Evolutionary conservation across 2,329 filamentous ascomycete genomes (phyloP).

Genomic region (Hypocreales sp.): DNA sequence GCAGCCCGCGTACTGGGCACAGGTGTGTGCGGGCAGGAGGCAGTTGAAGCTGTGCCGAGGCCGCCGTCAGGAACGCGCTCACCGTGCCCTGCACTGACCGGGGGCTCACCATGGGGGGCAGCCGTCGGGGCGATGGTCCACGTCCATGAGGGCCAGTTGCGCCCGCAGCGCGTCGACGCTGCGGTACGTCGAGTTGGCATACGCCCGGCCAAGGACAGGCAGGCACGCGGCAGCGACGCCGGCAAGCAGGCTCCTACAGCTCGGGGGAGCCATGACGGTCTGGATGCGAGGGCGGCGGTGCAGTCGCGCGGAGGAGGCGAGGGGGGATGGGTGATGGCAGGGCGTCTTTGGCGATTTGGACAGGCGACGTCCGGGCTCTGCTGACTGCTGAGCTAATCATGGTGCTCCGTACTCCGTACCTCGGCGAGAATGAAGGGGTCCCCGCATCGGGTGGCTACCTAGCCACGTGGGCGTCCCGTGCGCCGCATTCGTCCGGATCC

Average conservation of each 20-base stretch:
- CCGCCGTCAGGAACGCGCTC: slow-evolving; percentile 3
- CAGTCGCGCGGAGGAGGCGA: slow-evolving; percentile 2
- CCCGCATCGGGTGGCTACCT: too few species aligned
- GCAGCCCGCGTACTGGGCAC: slow-evolving; percentile 79
- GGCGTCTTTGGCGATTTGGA: too few species aligned
- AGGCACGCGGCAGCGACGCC: slow-evolving; percentile 21
- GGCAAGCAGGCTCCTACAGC: slow-evolving; percentile 21
- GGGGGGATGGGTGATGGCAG: too few species aligned
- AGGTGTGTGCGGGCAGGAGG: slow-evolving; percentile 80
- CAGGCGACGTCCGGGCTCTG: slow-evolving; percentile 13
- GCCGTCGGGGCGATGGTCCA: slow-evolving; percentile 57
- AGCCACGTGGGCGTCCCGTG: too few species aligned
- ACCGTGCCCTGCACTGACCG: slow-evolving; percentile 1
- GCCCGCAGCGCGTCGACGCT: slow-evolving; percentile 44
- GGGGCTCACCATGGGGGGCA: slow-evolving; percentile 58
- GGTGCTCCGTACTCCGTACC: too few species aligned
- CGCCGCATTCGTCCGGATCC: too few species aligned
- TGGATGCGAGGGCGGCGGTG: slow-evolving; percentile 6
- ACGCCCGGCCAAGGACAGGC: slow-evolving; percentile 22
- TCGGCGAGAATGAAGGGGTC: too few species aligned
- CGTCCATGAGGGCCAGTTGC: slow-evolving; percentile 55
- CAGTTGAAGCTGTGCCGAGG: slow-evolving; percentile 75
- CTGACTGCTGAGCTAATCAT: too few species aligned
- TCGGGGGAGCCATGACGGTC: slow-evolving; percentile 22
- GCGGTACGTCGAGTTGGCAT: slow-evolving; percentile 41